These are phyloP conservation scores for Amoeboaphelidium occidentale DNA, from an alignment of 371 early-diverging fungal genomes.

Conservation along the genomic window DNA sequence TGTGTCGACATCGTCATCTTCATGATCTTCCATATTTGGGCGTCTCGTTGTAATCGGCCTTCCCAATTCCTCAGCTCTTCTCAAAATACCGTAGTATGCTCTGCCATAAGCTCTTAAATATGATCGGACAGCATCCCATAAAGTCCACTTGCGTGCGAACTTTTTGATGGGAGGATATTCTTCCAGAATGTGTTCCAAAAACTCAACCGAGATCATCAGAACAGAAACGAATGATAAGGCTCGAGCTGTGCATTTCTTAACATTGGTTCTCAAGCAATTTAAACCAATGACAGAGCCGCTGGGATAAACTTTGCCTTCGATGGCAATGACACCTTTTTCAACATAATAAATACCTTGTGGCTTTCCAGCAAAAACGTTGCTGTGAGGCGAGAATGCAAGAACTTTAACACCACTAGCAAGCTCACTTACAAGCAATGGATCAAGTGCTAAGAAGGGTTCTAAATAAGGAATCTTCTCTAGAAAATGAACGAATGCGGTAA, in stretches of 20 bases:
- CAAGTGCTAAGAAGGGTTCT: slow-evolving; percentile 16
- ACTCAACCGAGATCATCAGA: slow-evolving; percentile 8
- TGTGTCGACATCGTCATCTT: slow-evolving; percentile 19
- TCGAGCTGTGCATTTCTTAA: slow-evolving; percentile 15
- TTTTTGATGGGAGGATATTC: slow-evolving; percentile 15
- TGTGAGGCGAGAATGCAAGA: slow-evolving; percentile 12
- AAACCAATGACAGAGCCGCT: slow-evolving; percentile 14
- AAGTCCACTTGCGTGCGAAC: slow-evolving; percentile 20
- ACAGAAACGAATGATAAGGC: slow-evolving; percentile 16
- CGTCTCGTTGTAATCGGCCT: slow-evolving; percentile 14
- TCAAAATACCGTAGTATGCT: slow-evolving; percentile 17
- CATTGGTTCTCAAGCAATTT: slow-evolving; percentile 13
- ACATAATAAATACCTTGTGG: slow-evolving; percentile 19
- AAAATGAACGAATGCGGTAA: slow-evolving; percentile 19
- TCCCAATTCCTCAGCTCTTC: slow-evolving; percentile 13
- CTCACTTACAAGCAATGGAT: slow-evolving; percentile 18
- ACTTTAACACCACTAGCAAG: slow-evolving; percentile 16
- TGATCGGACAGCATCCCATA: slow-evolving; percentile 15
- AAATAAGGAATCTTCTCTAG: slow-evolving; percentile 15
- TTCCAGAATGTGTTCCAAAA: slow-evolving; percentile 8
- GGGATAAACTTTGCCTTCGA: slow-evolving; percentile 17
- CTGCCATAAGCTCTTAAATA: slow-evolving; percentile 15
- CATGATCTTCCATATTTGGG: slow-evolving; percentile 15
- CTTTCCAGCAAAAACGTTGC: slow-evolving; percentile 15
- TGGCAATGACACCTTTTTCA: slow-evolving; percentile 15